Percentiles rank a stretch among this genome's conserved stretches.
These are phyloP conservation scores for Cylindrotheca fusiformis DNA, from an alignment of 108 stramenopile genomes.

Conservation along the genomic window DNA sequence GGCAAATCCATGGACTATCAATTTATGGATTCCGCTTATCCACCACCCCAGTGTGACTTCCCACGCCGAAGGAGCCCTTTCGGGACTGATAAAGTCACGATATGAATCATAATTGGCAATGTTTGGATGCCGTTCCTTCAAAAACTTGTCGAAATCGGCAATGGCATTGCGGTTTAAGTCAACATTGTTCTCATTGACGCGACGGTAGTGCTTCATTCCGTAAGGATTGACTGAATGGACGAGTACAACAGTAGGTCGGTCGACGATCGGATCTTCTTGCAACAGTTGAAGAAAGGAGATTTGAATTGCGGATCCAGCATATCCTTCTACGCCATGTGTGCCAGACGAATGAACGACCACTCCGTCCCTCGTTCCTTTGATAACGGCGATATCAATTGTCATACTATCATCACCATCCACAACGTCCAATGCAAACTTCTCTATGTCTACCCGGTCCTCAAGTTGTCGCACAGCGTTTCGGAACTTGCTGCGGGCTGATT, in stretches of 20 bases:
- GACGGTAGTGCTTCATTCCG: constrained; percentile 75
- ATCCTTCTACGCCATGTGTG: constrained; percentile 83
- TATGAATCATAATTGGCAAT: constrained; percentile 52
- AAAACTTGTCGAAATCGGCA: constrained; percentile 32
- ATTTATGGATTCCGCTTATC: constrained; percentile 1
- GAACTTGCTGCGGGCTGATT: constrained; percentile 42
- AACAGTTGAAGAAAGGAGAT: constrained; percentile 36
- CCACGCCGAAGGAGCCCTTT: constrained; percentile 14
- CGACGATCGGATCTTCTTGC: constrained; percentile 9
- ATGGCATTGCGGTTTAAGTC: constrained; percentile 84
- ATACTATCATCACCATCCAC: constrained; percentile 5
- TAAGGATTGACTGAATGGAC: constrained; percentile 83
- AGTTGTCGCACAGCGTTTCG: constrained; percentile 24
- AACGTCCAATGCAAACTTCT: constrained; percentile 13
- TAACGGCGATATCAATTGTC: constrained; percentile 47
- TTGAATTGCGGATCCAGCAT: constrained; percentile 78
- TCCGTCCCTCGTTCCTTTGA: constrained; percentile 32
- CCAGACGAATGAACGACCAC: constrained; percentile 66
- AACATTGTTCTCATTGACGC: constrained; percentile 81
- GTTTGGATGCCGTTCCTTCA: constrained; percentile 48
- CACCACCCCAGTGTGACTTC: constrained; percentile 24
- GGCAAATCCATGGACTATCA: constrained; percentile 43
- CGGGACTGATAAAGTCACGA: constrained; percentile 22
- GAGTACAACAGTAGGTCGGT: constrained; percentile 59
- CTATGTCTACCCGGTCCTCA: neutral